These are phyloP conservation scores for Dictyostelium citrinum DNA, from an alignment of 78 protist species.

Conservation along the genomic window DNA sequence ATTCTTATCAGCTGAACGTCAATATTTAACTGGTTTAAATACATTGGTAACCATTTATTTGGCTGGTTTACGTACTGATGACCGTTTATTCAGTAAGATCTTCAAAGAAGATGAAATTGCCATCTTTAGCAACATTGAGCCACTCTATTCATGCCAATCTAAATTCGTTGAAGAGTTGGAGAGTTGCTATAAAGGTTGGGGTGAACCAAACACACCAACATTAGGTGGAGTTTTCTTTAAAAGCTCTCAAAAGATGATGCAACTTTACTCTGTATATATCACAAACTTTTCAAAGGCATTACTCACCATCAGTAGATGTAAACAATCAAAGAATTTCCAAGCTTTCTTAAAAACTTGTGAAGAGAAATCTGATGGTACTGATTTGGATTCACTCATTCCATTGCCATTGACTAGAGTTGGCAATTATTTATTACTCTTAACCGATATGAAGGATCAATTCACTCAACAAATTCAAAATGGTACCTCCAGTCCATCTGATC, in stretches of 20 bases:
- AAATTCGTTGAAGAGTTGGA: conserved; percentile 67
- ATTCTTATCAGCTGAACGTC: conserved; percentile 31
- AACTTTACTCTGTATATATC: conserved; percentile 34
- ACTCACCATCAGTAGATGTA: conserved; percentile 16
- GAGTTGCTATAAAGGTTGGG: conserved; percentile 10
- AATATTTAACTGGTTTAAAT: conserved; percentile 12
- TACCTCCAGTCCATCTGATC: background rate
- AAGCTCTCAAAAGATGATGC: conserved; percentile 24
- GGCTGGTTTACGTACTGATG: conserved; percentile 52
- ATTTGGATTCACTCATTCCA: conserved; percentile 45
- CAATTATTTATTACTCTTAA: conserved; percentile 19
- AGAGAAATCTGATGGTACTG: conserved; percentile 62
- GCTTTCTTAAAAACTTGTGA: conserved; percentile 65
- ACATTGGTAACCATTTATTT: conserved; percentile 30
- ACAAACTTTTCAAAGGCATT: conserved; percentile 52
- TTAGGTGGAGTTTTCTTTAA: conserved; percentile 25
- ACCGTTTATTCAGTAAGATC: conserved; percentile 48
- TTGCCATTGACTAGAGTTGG: conserved; percentile 19
- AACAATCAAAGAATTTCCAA: conserved; percentile 70
- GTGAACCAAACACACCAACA: conserved; percentile 13
- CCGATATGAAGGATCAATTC: conserved; percentile 17
- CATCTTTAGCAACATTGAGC: conserved; percentile 43
- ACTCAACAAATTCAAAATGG: background rate
- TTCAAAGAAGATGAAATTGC: conserved; percentile 73
- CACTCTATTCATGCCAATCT: conserved; percentile 17